Base-by-base conservation (phyloP, 495 filamentous ascomycete species). In the Trichoderma erinaceum region DNA sequence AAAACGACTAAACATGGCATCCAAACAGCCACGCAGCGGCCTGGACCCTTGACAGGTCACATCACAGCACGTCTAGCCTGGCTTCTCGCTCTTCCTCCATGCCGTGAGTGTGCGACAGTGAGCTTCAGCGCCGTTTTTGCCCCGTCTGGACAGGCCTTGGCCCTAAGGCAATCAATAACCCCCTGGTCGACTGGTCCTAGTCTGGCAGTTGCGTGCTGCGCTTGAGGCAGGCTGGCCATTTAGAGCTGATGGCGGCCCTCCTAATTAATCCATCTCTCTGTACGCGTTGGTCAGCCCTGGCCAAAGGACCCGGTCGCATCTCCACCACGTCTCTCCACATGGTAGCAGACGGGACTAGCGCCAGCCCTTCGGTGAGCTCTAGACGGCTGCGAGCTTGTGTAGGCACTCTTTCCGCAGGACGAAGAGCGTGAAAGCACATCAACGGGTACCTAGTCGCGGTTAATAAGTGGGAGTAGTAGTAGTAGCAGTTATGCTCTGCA, bases 171-270 rank as follows among this genome's bases (percentile, higher is more conserved):
- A 32, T 29, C 29, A 29, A 29, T 29, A 29, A 1, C 25, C 56
- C 56, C 56, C 56, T 61, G 56, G 56, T 16, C 56, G 56, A 13
- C 56, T 23, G 27, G 11, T 29, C 56, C 56, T 32, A 32, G 56
- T 32, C 56, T 61, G 56, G 56, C 56, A 61, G 56, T 61, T 61
- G 56, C 56, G 56, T 61, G 56, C 56, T 61, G n/a, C 44, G 44
- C 44, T 48, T 16, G 44, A 15, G 44, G 44, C 8, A 16, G 25
- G 25, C 56, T 32, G 56, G 56, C 56, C 56, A 61, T 29, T 6
- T 18, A 61, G 56, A 61, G 56, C 23, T 18, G 56, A 27, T 32
- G 56, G 56, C 56, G 56, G 29, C 56, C 56, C 56, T 61, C 56
- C 56, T 61, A 29, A 56, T 56, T 15, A 61, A 32, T 61, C 56